Percentiles rank a stretch among this genome's conserved stretches.
Evolutionary conservation across 1,139 yeast genomes (phyloP).

Genomic region (Arxiozyma heterogenica): DNA sequence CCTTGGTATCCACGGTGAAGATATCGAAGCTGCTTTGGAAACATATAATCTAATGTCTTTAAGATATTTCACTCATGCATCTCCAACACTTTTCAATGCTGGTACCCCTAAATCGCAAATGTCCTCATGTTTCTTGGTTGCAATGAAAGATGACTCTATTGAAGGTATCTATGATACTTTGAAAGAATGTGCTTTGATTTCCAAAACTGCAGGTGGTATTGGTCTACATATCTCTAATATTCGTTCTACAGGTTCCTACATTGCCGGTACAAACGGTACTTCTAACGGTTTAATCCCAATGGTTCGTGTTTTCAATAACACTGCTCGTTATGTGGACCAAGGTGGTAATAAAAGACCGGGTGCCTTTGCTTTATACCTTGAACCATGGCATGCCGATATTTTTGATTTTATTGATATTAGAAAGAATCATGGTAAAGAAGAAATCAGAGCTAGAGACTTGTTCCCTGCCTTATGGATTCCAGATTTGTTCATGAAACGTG

Average conservation of each 20-base stretch:
- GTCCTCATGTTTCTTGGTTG: constrained; percentile 80
- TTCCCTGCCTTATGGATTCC: constrained; percentile 87
- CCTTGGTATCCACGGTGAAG: constrained; percentile 72
- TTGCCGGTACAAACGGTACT: constrained; percentile 86
- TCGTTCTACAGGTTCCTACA: constrained; percentile 74
- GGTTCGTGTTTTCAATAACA: constrained; percentile 81
- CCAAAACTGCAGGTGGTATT: constrained; percentile 87
- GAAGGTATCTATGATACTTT: constrained; percentile 84
- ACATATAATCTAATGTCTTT: constrained; percentile 78
- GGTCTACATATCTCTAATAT: constrained; percentile 79
- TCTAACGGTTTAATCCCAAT: constrained; percentile 84
- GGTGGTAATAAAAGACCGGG: constrained; percentile 94
- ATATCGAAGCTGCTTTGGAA: constrained; percentile 61
- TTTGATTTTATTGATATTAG: constrained; percentile 74
- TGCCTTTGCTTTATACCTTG: constrained; percentile 78
- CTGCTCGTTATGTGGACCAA: constrained; percentile 87
- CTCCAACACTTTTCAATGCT: constrained; percentile 83
- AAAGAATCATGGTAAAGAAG: constrained; percentile 88
- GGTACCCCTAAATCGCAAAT: constrained; percentile 79
- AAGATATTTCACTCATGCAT: constrained; percentile 77
- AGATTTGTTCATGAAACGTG: constrained; percentile 83
- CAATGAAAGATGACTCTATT: constrained; percentile 82
- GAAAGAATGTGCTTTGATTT: constrained; percentile 75
- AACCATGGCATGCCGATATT: constrained; percentile 87
- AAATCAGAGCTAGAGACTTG: constrained; percentile 77